Percentiles rank a stretch among this genome's conserved stretches.
These are phyloP conservation scores for Theileria orientalis DNA, from an alignment of 169 alveolate genomes.

Conservation along the genomic window DNA sequence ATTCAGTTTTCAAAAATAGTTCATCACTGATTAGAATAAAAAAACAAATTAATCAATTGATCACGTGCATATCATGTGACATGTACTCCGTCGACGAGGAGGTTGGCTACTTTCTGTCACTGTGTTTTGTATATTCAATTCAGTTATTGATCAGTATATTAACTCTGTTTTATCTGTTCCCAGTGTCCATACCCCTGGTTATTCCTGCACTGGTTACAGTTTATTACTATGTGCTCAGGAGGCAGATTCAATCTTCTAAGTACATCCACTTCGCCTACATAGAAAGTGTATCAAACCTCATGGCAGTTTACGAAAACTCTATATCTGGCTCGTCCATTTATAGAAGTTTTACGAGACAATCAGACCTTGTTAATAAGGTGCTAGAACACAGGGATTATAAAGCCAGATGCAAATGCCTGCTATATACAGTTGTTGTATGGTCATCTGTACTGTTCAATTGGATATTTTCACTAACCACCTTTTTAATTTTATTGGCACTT, in stretches of 20 bases:
- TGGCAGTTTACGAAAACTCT: conserved; percentile 22
- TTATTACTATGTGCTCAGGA: not conserved
- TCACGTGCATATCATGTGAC: conserved; percentile 46
- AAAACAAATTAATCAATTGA: conserved; percentile 3
- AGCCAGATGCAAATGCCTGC: not conserved
- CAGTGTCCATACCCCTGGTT: conserved; percentile 29
- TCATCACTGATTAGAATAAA: conserved; percentile 8
- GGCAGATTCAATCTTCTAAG: conserved; percentile 14
- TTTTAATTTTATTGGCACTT: not conserved
- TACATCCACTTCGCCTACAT: conserved; percentile 7
- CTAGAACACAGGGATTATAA: conserved; percentile 10
- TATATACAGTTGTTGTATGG: not conserved
- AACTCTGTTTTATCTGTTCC: conserved; percentile 45
- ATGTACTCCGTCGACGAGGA: conserved; percentile 40
- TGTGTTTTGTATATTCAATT: conserved; percentile 13
- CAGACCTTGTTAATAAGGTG: conserved; percentile 10
- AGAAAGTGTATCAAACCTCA: conserved; percentile 16
- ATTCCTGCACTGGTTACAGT: not conserved
- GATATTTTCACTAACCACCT: not conserved
- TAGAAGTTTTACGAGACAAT: conserved; percentile 46
- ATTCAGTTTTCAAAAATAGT: conserved; percentile 33
- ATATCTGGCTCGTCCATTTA: conserved; percentile 39
- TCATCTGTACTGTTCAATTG: not conserved
- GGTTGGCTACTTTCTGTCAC: conserved; percentile 23
- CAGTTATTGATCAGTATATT: conserved; percentile 18